A percentile compares a stretch with the other conserved stretches of the same genome.
Conservation (phyloP, 2,329 filamentous ascomycete species). For the Cytospora piceicola region DNA sequence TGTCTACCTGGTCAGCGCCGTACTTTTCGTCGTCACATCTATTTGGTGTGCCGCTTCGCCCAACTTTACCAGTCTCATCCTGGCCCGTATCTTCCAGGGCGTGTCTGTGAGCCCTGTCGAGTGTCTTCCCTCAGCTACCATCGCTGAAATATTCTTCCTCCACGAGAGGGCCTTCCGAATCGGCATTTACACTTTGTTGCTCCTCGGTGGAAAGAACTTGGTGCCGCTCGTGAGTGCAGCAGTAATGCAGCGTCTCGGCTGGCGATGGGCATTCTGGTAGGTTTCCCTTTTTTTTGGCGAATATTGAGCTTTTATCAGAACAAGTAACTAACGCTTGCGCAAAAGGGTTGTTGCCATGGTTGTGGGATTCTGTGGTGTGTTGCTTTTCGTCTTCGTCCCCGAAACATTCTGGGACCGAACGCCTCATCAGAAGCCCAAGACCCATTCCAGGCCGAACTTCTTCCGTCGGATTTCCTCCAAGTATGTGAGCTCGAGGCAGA, state of each 20-base stretch:
- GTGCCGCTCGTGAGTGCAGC: constrained; percentile 84
- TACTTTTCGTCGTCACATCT: constrained; percentile 76
- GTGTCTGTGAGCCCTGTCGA: constrained; percentile 88
- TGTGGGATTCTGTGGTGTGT: constrained; percentile 68
- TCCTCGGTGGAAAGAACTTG: constrained; percentile 90
- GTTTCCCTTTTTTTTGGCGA: constrained; percentile 34
- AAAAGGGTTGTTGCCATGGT: constrained; percentile 79
- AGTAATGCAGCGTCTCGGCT: constrained; percentile 76
- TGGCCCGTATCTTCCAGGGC: constrained; percentile 86
- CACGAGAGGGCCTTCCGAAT: constrained; percentile 88
- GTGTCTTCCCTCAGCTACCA: constrained; percentile 88
- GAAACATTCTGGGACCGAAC: constrained; percentile 96
- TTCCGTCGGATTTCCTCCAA: constrained; percentile 54
- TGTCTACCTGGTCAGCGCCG: constrained; percentile 78
- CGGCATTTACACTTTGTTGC: constrained; percentile 87
- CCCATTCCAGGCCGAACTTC: constrained; percentile 43
- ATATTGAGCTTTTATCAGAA: too few relatives aligned
- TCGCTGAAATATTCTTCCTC: constrained; percentile 94
- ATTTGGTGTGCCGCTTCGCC: constrained; percentile 88
- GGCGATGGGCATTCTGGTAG: constrained; percentile 91
- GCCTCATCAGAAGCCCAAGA: constrained; percentile 52
- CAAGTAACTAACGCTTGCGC: not conserved
- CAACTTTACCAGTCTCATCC: constrained; percentile 75
- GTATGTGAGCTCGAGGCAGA: constrained; percentile 30
- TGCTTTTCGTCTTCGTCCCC: constrained; percentile 89